phyloP scores from a whole-genome alignment of 202 grass and related monocot species.

The Schoenoplectus tabernaemontani region DNA sequence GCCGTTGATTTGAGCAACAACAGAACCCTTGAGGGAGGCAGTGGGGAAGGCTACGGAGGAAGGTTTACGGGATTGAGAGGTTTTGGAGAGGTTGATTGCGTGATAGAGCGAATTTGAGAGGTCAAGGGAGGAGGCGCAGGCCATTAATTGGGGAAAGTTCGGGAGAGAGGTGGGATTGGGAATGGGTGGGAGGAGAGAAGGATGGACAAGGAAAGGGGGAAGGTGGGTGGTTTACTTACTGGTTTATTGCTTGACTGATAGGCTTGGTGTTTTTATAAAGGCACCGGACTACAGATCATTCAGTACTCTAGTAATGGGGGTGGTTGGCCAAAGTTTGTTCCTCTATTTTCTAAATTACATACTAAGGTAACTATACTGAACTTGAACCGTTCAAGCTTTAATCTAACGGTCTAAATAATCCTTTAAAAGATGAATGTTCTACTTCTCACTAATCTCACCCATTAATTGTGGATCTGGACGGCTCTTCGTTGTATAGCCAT shows the following conservation, averaged over 20 bases:
- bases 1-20: slow-evolving; percentile 33
- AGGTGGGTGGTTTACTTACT: background rate
- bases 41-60: background rate
- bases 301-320: background rate
- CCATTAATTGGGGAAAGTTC: slow-evolving; percentile 41
- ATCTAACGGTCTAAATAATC: background rate
- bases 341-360: background rate
- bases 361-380: background rate
- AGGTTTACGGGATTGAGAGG: slow-evolving; percentile 9
- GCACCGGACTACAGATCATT: background rate
- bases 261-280: background rate
- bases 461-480: background rate
- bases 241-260: slow-evolving; percentile 9
- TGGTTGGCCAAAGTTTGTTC: background rate
- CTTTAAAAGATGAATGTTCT: too few relatives aligned
- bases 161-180: background rate
- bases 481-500: background rate
- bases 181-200: background rate
- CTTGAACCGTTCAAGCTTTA: background rate
- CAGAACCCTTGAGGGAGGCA: slow-evolving; percentile 26
- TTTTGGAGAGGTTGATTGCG: slow-evolving; percentile 20
- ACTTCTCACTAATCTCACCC: background rate
- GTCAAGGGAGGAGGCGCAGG: slow-evolving; percentile 49
- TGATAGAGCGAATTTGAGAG: slow-evolving; percentile 44
- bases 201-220: background rate